Base-by-base conservation (phyloP, 768 basidiomycete genomes). In the Cubamyces lactineus region DNA sequence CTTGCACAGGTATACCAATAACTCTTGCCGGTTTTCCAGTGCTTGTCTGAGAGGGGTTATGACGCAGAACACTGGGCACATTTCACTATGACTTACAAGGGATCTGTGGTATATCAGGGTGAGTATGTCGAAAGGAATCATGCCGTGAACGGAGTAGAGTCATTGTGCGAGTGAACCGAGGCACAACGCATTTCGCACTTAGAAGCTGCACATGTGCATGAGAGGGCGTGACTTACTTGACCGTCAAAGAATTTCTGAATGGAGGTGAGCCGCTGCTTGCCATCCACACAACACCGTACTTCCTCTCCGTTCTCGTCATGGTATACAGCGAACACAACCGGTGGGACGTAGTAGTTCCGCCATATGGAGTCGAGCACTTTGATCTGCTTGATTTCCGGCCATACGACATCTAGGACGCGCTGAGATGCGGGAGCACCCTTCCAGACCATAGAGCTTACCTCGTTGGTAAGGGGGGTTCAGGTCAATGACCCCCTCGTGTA, bases 391-490 rank as follows among this genome's bases (percentile, higher is more conserved):
- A 72, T 71, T 55, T 83, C 81, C 0, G 87, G 79, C 91, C 92
- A 93, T 2, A 93, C 91, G 19, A 93, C 79, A 58, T 89, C 91
- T 92, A 9, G 46, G 17, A 53, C 8, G 21, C 24, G 19, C 21
- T 28, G 16, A 47, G 12, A n/a, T 24, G 28, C 15, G 19, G 48
- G 39, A 16, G 16, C 8, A 13, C 11, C 16, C 39, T 54, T 16
- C 53, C 34, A 45, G 11, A 13, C 9, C 38, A 19, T 12, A 43
- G 8, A 62, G 24, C 77, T 58, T 56, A 86, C 89, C 89, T 80
- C 89, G 77, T 70, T 91, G 89, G 70, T 91, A 91, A 19, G 83
- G 75, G 0, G 91, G 89, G 54, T 85, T 82, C 24, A 92, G 74
- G 70, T 92, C 87, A 55, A 92, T 88, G 0, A 73, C 74, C 5